A percentile compares a stretch with the other conserved stretches of the same genome.
phyloP scores from a whole-genome alignment of 177 flowering plant species.

The Telopea speciosissima region DNA sequence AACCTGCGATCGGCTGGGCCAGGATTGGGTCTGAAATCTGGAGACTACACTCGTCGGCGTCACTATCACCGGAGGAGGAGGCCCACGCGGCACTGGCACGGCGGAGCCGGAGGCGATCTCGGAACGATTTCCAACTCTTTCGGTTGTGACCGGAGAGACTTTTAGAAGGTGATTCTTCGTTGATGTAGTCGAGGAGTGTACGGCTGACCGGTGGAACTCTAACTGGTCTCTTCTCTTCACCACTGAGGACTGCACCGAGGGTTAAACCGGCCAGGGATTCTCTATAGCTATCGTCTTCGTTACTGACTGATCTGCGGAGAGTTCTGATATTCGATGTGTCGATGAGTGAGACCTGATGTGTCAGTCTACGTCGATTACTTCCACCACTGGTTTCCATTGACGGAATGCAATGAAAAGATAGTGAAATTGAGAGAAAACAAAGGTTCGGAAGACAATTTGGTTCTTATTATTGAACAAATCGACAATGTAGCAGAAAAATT shows the following conservation, averaged over 20 bases:
- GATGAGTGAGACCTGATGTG: conserved; percentile 23
- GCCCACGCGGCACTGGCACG: conserved; percentile 46
- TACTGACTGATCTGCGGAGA: conserved; percentile 7
- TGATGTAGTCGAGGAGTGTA: conserved; percentile 60
- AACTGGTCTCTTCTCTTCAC: conserved; percentile 12
- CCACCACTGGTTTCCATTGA: neutral
- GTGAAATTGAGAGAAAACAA: neutral
- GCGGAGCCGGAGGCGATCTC: conserved; percentile 53
- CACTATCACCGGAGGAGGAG: conserved; percentile 25
- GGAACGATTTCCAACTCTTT: conserved; percentile 45
- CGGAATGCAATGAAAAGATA: neutral
- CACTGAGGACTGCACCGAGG: conserved; percentile 37
- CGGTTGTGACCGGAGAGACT: conserved; percentile 15
- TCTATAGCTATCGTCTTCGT: conserved; percentile 9
- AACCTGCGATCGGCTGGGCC: neutral
- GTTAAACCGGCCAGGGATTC: conserved; percentile 32
- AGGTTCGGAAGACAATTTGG: too few species aligned
- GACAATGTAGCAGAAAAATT: neutral
- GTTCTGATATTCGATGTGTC: conserved; percentile 13
- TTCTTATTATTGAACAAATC: too few species aligned
- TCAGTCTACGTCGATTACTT: conserved; percentile 18
- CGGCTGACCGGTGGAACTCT: conserved; percentile 14
- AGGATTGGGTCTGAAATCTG: neutral
- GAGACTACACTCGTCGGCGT: neutral
- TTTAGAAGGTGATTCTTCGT: conserved; percentile 30